Conservation (phyloP, 1,284 basidiomycete genomes). For the Anthracocystis walkeri region DNA sequence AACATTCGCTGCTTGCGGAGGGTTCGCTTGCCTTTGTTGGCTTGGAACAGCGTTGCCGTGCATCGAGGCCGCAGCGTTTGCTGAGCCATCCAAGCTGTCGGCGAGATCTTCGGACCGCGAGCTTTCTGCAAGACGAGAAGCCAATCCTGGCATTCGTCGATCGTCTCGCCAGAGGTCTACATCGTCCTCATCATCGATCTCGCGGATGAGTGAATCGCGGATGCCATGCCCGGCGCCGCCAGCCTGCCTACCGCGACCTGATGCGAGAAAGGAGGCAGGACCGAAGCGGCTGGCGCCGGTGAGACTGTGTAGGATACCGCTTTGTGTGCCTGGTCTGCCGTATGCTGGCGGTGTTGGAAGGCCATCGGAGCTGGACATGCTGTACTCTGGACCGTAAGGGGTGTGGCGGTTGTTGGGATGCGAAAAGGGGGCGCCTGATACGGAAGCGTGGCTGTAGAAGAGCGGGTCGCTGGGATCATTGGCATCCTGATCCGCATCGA, state of each 20-base stretch:
- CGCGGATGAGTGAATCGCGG: slow-evolving; percentile 52
- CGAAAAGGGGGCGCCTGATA: slow-evolving; percentile 44
- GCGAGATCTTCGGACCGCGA: slow-evolving; percentile 32
- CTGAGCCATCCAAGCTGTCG: slow-evolving; percentile 38
- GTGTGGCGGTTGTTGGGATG: slow-evolving; percentile 33
- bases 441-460: slow-evolving; percentile 52
- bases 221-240: slow-evolving; percentile 18
- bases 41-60: slow-evolving; percentile 1
- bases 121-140: slow-evolving; percentile 38
- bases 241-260: slow-evolving; percentile 18
- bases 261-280: slow-evolving; percentile 39
- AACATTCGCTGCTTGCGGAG: background rate
- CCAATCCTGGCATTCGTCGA: slow-evolving; percentile 39
- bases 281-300: slow-evolving; percentile 51
- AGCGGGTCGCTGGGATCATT: slow-evolving; percentile 44
- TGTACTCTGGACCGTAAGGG: slow-evolving; percentile 52
- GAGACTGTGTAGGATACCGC: slow-evolving; percentile 48
- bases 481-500: slow-evolving; percentile 42
- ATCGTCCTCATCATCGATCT: slow-evolving; percentile 57
- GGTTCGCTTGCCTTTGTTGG: background rate
- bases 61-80: slow-evolving; percentile 5
- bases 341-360: slow-evolving; percentile 44
- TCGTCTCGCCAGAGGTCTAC: slow-evolving; percentile 57
- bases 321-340: slow-evolving; percentile 28
- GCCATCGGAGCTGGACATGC: slow-evolving; percentile 55